Base-by-base conservation (phyloP, 768 basidiomycete genomes). In the Rhizopogon sp. region DNA sequence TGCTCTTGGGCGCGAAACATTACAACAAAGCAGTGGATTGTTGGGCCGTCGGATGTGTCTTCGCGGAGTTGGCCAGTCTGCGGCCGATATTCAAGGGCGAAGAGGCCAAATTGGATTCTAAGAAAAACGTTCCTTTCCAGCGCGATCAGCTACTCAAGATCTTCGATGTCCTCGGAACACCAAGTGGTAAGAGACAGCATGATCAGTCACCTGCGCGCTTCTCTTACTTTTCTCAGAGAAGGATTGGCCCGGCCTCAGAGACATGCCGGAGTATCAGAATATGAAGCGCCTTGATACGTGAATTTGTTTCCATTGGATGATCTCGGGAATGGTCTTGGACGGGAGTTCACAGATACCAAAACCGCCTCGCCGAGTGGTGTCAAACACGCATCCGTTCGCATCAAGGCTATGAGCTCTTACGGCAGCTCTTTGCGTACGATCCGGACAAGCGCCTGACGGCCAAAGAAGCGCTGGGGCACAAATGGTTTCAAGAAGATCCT, bases 51-150 rank as follows among this genome's bases (percentile, higher is more conserved):
- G 97, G 95, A 1, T 99, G 97, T 67, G 98, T 99, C 43, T 88
- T 96, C 73, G 97, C 95, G 1, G 97, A 99, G 71, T 74, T 99
- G 17, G 85, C 97, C 2, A 93, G 92, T 58, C 72, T 98, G 44
- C 76, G 96, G 22, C 97, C 97, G 1, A 98, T 99, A 60, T 98
- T 98, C 78, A 99, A 99, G 68, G 97, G 96, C 10, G 97, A 99
- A 69, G 97, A 98, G 72, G 97, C 97, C 1, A 98, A 99, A 70
- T 70, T 98, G 42, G 97, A 98, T 66, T 84, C 87, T 29, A 96
- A 98, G 77, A 98, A 98, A 78, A 93, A 92, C 56, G 87, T 98
- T 0, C 97, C 97, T 0, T 99, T 98, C 68, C 97, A 99, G 68
- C 79, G 87, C 54, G 97, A 98, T 69, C 97, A 99, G 64, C 78